Base-by-base conservation (phyloP, 352 stramenopile species). In the Pythium chondricola region DNA sequence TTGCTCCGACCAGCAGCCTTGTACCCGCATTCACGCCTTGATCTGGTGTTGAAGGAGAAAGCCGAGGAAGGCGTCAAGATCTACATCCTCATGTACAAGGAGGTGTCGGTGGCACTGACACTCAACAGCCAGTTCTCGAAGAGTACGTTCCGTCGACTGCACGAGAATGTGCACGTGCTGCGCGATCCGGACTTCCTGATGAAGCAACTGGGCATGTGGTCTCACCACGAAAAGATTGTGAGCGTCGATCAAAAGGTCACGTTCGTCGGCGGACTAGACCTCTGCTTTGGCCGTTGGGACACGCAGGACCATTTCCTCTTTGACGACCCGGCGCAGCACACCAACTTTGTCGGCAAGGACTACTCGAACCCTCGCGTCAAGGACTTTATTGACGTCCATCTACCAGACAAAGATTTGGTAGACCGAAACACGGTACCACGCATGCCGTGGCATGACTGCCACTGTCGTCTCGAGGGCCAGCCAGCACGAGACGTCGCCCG, bases 141-240 rank as follows among this genome's bases (percentile, higher is more conserved):
- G 61, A 69, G 78, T 26, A 52, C 73, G 9, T 71, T 94, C 37
- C 67, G 59, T 6, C 63, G 67, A 6, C 61, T 93, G 3, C 82
- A 93, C 52, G 60, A 65, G 8, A 95, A 96, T 32, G 69, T 97
- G 3, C 71, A 90, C 45, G 85, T 96, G 26, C 57, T 97, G 4
- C 80, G 89, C 3, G 87, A 97, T 30, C 88, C 87, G 0, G 84
- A 95, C 49, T 94, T 94, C 37, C 45, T 91, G 35, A 85, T 94
- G 74, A 89, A 90, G 59, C 70, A 92, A n/a, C 48, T 89, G 38
- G 83, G 83, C 2, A 74, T 91, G 64, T 95, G 83, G 62, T 95
- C 82, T 11, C 89, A 97, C 54, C 89, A 97, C 64, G 89, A 97
- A 48, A 97, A 97, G 55, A 85, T 97, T 26, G 81, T 96, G 36